Percentiles rank a stretch among this genome's conserved stretches.
Evolutionary conservation across 225 moss, liverwort and hornwort genomes (phyloP).

Genomic region (Polytrichum formosum): DNA sequence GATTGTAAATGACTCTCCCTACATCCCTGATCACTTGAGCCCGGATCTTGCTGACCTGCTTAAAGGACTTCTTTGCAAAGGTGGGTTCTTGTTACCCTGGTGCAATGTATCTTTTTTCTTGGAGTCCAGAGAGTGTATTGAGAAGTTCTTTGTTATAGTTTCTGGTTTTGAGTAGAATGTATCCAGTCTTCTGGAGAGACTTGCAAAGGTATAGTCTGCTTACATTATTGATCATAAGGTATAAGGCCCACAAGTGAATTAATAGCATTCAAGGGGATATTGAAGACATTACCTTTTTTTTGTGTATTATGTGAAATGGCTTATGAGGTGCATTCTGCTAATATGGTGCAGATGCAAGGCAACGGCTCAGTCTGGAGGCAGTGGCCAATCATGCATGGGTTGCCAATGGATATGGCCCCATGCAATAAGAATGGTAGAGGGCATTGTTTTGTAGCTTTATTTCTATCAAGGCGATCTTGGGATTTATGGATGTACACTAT

Average conservation of each 20-base stretch:
- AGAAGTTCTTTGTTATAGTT: too few relatives aligned
- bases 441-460: slow-evolving; percentile 1
- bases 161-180: too few relatives aligned
- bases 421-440: slow-evolving; percentile 24
- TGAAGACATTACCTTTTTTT: too few relatives aligned
- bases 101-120: too few relatives aligned
- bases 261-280: too few relatives aligned
- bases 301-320: too few relatives aligned
- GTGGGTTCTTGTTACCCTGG: slow-evolving; percentile 23
- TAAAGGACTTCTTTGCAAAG: slow-evolving; percentile 83
- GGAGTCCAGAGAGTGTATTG: too few relatives aligned
- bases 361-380: slow-evolving; percentile 63
- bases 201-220: too few relatives aligned
- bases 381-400: slow-evolving; percentile 72
- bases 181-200: too few relatives aligned
- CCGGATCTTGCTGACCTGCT: slow-evolving; percentile 74
- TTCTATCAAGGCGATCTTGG: slow-evolving; percentile 8
- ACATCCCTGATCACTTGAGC: slow-evolving; percentile 68
- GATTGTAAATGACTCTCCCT: slow-evolving; percentile 76
- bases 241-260: too few relatives aligned
- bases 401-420: slow-evolving; percentile 42
- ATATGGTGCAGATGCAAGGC: slow-evolving; percentile 50
- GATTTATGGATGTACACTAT: background rate
- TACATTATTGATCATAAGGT: too few relatives aligned
- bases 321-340: slow-evolving; percentile 40